These are phyloP conservation scores for Alternaria hordeiaustralica DNA, from an alignment of 2,329 filamentous ascomycete species.

Conservation along the genomic window DNA sequence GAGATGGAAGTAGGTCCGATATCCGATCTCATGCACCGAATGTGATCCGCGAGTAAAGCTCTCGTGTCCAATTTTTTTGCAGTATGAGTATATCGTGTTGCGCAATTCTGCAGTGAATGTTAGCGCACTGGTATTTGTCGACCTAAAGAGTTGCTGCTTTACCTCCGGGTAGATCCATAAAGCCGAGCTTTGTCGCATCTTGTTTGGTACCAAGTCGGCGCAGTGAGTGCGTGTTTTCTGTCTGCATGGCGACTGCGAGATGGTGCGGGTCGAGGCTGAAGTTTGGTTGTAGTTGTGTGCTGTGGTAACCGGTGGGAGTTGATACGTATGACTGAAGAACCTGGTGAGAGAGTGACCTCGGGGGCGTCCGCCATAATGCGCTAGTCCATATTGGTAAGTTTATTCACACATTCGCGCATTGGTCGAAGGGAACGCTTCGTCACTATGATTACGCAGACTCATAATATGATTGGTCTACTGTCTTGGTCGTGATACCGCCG, in stretches of 20 bases:
- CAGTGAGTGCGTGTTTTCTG: not conserved
- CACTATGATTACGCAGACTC: not conserved
- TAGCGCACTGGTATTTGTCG: not conserved
- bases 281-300: not conserved
- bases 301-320: not conserved
- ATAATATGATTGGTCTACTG: not conserved
- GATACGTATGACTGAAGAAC: not conserved
- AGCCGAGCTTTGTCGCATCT: not conserved
- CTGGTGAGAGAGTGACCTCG: not conserved
- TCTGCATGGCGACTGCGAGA: not conserved
- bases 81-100: not conserved
- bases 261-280: not conserved
- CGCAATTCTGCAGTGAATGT: not conserved
- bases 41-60: not conserved
- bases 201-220: not conserved
- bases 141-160: not conserved
- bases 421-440: not conserved
- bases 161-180: not conserved
- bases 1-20: not conserved
- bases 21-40: not conserved
- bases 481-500: not conserved
- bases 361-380: not conserved
- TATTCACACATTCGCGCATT: not conserved
- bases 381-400: not conserved
- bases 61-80: rapidly evolving